Evolutionary conservation across 768 basidiomycete genomes (phyloP).

Genomic region (Collybiopsis luxurians): DNA sequence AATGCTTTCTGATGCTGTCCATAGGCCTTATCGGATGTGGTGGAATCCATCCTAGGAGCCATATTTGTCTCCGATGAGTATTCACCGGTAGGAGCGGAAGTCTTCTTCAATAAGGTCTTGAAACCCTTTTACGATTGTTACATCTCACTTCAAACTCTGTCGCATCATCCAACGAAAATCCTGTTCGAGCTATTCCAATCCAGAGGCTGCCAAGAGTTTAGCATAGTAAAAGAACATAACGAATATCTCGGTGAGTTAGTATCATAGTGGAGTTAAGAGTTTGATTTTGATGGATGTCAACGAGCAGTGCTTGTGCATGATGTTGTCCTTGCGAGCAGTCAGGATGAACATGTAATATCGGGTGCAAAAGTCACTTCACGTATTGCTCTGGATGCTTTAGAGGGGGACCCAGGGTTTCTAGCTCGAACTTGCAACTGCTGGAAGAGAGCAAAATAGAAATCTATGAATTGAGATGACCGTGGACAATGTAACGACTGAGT

Average conservation of each 20-base stretch:
- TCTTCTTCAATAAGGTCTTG: conserved; percentile 64
- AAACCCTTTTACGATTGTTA: conserved; percentile 79
- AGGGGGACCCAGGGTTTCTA: conserved; percentile 62
- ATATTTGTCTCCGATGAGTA: conserved; percentile 76
- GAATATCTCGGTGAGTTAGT: conserved; percentile 53
- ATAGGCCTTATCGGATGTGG: conserved; percentile 74
- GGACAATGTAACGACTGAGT: no score
- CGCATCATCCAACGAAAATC: conserved; percentile 74
- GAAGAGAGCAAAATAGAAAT: conserved; percentile 17
- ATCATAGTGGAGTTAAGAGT: no score
- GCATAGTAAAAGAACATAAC: conserved; percentile 51
- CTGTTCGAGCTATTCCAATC: conserved; percentile 73
- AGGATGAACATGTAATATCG: conserved; percentile 44
- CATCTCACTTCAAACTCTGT: conserved; percentile 67
- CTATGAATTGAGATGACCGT: conserved; percentile 3
- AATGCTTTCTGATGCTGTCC: no score
- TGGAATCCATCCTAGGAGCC: conserved; percentile 80
- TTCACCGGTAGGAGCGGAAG: conserved; percentile 55
- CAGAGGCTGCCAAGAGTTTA: conserved; percentile 66
- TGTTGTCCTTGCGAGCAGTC: conserved; percentile 55
- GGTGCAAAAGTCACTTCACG: conserved; percentile 63
- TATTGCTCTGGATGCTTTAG: conserved; percentile 66
- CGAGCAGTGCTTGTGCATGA: conserved; percentile 66
- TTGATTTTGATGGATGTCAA: not conserved
- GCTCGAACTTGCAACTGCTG: conserved; percentile 68